A percentile compares a stretch with the other conserved stretches of the same genome.
Conservation (phyloP, 805 yeast species). For the Yarrowia sp. region DNA sequence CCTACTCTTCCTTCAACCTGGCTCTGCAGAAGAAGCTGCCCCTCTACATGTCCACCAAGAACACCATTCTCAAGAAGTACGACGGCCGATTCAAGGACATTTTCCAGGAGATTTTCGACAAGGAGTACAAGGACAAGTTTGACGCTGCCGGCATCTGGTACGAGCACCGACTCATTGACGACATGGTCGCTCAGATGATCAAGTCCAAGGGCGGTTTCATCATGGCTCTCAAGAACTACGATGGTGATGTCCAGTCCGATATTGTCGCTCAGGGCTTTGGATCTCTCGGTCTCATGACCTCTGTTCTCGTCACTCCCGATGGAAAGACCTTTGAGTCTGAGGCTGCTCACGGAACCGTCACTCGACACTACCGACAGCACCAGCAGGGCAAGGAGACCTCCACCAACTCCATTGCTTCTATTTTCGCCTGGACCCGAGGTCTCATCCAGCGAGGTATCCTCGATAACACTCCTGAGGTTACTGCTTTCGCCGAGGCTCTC, state of each 20-base stretch:
- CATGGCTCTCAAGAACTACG: conserved; percentile 96
- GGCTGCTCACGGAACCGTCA: conserved; percentile 99
- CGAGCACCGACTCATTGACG: conserved; percentile 95
- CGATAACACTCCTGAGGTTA: conserved; percentile 83
- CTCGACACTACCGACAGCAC: conserved; percentile 93
- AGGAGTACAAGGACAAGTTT: conserved; percentile 65
- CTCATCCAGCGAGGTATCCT: conserved; percentile 86
- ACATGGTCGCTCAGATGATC: conserved; percentile 98
- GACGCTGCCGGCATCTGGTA: conserved; percentile 87
- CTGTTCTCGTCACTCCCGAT: conserved; percentile 94
- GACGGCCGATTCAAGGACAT: conserved; percentile 96
- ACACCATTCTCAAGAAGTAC: conserved; percentile 89
- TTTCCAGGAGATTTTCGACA: conserved; percentile 75
- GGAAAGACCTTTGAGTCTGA: conserved; percentile 94
- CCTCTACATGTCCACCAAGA: conserved; percentile 85
- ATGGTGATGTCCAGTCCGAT: conserved; percentile 96
- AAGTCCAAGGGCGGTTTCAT: conserved; percentile 93
- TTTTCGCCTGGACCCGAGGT: conserved; percentile 96
- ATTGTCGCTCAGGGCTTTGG: conserved; percentile 98
- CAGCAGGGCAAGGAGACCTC: conserved; percentile 97
- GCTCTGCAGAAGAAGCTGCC: conserved; percentile 78
- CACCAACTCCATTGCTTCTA: conserved; percentile 95
- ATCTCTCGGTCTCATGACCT: conserved; percentile 94
- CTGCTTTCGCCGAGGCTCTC: conserved; percentile 69
- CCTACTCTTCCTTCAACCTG: conserved; percentile 86